Percentiles rank a stretch among this genome's conserved stretches.
phyloP scores from a whole-genome alignment of 352 stramenopile genomes.

The Plasmopara halstedii region DNA sequence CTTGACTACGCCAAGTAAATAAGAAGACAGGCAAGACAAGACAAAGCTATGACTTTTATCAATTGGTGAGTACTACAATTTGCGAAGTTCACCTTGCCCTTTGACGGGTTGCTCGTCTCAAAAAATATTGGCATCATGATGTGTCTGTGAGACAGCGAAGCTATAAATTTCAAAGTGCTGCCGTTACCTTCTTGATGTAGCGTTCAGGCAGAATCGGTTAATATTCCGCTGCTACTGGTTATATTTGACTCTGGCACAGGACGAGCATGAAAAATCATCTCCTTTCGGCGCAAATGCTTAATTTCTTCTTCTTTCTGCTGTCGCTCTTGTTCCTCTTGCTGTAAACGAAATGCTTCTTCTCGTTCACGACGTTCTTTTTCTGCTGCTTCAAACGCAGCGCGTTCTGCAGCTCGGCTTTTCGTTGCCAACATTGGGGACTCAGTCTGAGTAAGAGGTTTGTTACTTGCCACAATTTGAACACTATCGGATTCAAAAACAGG shows the following conservation, averaged over 20 bases:
- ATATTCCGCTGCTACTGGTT: slow-evolving; percentile 44
- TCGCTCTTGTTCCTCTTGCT: slow-evolving; percentile 39
- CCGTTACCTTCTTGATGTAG: too few relatives aligned
- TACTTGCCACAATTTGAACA: slow-evolving; percentile 26
- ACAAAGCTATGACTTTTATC: neutral
- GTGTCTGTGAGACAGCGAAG: slow-evolving; percentile 5
- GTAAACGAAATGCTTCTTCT: slow-evolving; percentile 53
- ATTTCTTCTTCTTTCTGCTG: slow-evolving; percentile 61
- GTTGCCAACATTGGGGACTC: slow-evolving; percentile 52
- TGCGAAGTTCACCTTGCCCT: slow-evolving; percentile 9
- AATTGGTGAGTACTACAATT: slow-evolving; percentile 1
- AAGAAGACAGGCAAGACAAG: neutral
- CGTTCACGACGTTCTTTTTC: slow-evolving; percentile 57
- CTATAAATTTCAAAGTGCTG: slow-evolving; percentile 2
- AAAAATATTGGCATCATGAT: neutral
- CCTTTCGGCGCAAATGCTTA: slow-evolving; percentile 54
- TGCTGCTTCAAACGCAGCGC: slow-evolving; percentile 55
- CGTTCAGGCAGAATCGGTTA: slow-evolving; percentile 38
- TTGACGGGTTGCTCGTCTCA: slow-evolving; percentile 13
- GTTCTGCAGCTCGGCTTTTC: slow-evolving; percentile 50
- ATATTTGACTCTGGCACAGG: slow-evolving; percentile 39
- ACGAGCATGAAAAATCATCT: slow-evolving; percentile 68
- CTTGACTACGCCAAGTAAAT: neutral
- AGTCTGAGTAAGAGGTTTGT: slow-evolving; percentile 34
- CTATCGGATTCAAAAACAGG: slow-evolving; percentile 31